Evolutionary conservation across 2,329 filamentous ascomycete species (phyloP), one percentile per base, ranked within the genome.

Genomic region (Coniosporium tulheliwenetii): DNA sequence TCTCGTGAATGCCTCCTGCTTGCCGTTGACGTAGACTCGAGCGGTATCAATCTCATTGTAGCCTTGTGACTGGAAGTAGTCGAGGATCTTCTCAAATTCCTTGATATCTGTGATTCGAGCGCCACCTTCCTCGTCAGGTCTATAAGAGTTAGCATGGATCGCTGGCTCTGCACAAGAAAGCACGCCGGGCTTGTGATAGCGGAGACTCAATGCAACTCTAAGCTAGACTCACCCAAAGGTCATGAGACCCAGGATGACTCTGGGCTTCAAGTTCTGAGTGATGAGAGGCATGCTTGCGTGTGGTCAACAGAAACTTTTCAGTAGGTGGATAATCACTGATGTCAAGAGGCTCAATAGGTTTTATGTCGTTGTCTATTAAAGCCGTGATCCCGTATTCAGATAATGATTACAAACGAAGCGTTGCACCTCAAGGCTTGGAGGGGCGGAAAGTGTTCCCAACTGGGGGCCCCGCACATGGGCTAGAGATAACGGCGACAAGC

Each of bases 1-100:
- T 12, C 73, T 68, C 5, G 85, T 87, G 59, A 79, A 93, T 10
- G 73, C 80, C 60, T 94, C 86, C 56, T 93, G 85, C 48, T 75
- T 63, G 38, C 79, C 76, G 37, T 63, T 77, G 12, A 82, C 65
- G 52, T 93, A 94, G 43, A 75, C 56, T 19, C 84, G 74, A 0
- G 86, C 85, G 1, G 86, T 94, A 56, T 94, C 86, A 32, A 93
- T 63, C 55, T 94, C 86, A 54, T 79, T 78, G 64, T 93, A 89
- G 32, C 85, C 85, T 43, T 78, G 71, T n/a, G 68, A 64, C 58
- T 89, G 81, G 54, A 93, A 77, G 47, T 79, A 69, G 55, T 89
- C 80, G 32, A 93, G 74, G 36, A 73, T 72, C 50, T 73, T 73
- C 50, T 79, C 82, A 65, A 79, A 85, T 36, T 81, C 79, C 43